Evolutionary conservation across 1,139 yeast species (phyloP).

Genomic region (Suhomyces taliae): DNA sequence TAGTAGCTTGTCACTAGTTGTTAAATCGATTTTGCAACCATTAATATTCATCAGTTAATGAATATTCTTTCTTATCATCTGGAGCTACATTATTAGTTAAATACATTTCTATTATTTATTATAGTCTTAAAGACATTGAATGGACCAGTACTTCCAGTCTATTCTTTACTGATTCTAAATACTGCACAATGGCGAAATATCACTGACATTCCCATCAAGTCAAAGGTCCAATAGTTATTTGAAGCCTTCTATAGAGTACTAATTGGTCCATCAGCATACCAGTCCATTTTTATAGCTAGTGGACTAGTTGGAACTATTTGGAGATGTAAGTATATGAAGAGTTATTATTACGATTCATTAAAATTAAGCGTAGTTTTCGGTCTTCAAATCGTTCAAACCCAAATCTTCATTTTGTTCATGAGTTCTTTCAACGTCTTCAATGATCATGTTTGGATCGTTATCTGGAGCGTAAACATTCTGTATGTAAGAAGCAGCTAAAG

Average conservation of each 20-base stretch:
- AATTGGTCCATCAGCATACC: no score
- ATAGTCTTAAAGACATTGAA: not conserved
- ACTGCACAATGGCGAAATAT: no score
- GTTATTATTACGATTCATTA: not conserved
- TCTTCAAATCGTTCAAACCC: constrained; percentile 81
- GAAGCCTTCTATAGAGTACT: no score
- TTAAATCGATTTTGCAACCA: not conserved
- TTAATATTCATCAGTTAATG: not conserved
- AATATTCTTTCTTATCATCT: no score
- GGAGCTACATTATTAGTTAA: not conserved
- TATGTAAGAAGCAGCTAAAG: constrained; percentile 90
- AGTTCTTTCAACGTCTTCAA: constrained; percentile 89
- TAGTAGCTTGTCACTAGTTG: not conserved
- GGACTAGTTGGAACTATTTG: not conserved
- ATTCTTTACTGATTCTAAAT: no score
- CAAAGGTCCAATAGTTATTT: no score
- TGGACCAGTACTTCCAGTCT: no score
- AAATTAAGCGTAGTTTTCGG: constrained; percentile 20
- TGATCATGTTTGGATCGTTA: constrained; percentile 89
- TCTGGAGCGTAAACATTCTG: constrained; percentile 99
- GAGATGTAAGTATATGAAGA: not conserved
- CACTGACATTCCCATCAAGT: no score
- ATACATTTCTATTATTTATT: not conserved
- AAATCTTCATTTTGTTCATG: constrained; percentile 85
- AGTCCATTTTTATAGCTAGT: no score